Percentiles rank a stretch among this genome's conserved stretches.
phyloP scores from a whole-genome alignment of 2,329 filamentous ascomycete species.

The Apiospora sp. region DNA sequence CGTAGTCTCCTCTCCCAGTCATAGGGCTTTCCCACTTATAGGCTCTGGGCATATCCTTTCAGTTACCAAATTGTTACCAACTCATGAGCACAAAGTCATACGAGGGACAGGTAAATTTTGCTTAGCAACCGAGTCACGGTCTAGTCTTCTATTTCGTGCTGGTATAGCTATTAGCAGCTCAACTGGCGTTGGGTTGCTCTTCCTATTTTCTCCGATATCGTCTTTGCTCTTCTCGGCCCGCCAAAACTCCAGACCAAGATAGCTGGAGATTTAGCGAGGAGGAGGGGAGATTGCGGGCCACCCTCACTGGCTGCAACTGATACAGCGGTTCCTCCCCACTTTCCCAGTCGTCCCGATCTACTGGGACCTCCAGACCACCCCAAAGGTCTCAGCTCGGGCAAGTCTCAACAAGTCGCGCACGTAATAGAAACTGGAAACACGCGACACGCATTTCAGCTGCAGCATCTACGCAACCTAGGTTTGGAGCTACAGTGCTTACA shows the following conservation, averaged over 20 bases:
- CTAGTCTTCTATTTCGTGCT: neutral
- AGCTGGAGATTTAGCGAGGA: neutral
- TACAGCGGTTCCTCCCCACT: slow-evolving; percentile 1
- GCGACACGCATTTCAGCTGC: slow-evolving; percentile 10
- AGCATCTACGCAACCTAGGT: neutral
- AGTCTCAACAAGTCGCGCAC: neutral
- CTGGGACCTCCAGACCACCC: neutral
- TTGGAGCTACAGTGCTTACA: neutral
- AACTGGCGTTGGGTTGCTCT: neutral
- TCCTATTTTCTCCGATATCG: neutral
- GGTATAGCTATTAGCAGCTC: neutral
- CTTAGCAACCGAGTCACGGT: neutral
- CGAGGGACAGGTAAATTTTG: neutral
- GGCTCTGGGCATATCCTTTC: neutral
- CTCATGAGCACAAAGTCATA: neutral
- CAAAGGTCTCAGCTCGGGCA: neutral
- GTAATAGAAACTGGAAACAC: neutral
- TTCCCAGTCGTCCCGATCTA: neutral
- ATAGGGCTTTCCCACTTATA: slow-evolving; percentile 10
- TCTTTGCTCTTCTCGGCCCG: neutral
- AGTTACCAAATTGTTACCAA: slow-evolving; percentile 13
- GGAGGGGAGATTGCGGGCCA: slow-evolving; percentile 7
- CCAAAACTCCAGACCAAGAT: slow-evolving; percentile 4
- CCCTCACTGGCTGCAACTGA: slow-evolving; percentile 14
- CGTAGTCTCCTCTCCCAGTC: neutral